Evolutionary conservation across 2,329 filamentous ascomycete species (phyloP), one percentile per base, ranked within the genome.

Genomic region (Calonectria hongkongensis): DNA sequence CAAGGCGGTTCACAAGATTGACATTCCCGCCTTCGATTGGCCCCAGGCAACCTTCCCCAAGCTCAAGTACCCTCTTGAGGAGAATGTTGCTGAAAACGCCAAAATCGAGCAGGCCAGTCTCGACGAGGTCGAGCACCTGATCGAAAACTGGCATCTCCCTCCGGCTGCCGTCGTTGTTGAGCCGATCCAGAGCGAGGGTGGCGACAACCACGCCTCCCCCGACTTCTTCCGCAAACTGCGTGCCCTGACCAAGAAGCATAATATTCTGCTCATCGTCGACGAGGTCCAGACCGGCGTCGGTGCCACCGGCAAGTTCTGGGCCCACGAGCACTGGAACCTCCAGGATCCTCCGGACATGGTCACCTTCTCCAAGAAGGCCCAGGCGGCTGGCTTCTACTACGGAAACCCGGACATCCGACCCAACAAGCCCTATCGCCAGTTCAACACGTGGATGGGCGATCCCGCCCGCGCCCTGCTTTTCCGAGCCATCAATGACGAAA

Each of bases 381-480:
- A 98, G 87, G 94, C 95, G 2, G 95, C 96, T 8, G 95, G 95
- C 41, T 98, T 96, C 89, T 98, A 97, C 89, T 98, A 92, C 83
- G 93, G 93, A 73, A 93, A 97, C 88, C 90, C 91, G 12, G 92
- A 91, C 50, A 89, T 98, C 78, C 90, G 94, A 15, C 95, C 95
- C 74, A 98, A 98, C 88, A 96, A 96, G 89, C 94, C 96, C 7
- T 98, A 98, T 89, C 93, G 95, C 74, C 95, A 98, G 86, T 98
- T 98, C 90, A 98, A 98, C 89, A 98, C 95, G 62, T 98, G 95
- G 95, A 97, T 98, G 93, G 95, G 95, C 80, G 95, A 98, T 86
- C 95, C 95, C 18, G 93, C 94, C 16, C 92, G 95, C 73, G 95
- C 94, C 18, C 87, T 98, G 73, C 89, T 98, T 77, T 98, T 97